phyloP scores from a whole-genome alignment of 2,329 filamentous ascomycete species.

The Purpureocillium lavendulum region DNA sequence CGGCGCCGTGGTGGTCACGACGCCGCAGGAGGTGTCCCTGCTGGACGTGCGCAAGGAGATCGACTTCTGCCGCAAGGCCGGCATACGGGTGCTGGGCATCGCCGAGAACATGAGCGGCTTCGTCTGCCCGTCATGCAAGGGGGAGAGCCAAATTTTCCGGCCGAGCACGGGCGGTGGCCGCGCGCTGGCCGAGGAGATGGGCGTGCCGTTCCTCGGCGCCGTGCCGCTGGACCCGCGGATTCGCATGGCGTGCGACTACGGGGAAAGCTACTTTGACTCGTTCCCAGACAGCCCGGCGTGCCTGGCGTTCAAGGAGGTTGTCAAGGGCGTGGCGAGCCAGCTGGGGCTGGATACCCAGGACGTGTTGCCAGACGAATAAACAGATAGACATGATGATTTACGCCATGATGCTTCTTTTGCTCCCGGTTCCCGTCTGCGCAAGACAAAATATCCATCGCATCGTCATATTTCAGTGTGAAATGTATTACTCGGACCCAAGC shows the following conservation, averaged over 20 bases:
- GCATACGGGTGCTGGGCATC: conserved; percentile 77
- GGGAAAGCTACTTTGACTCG: conserved; percentile 92
- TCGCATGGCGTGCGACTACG: conserved; percentile 93
- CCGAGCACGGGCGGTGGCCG: conserved; percentile 84
- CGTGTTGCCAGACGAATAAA: conserved; percentile 35
- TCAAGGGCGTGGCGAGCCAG: conserved; percentile 60
- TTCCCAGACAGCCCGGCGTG: conserved; percentile 93
- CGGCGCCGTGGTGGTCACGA: conserved; percentile 87
- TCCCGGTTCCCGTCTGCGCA: not conserved
- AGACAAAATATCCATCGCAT: not conserved
- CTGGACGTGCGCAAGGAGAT: conserved; percentile 96
- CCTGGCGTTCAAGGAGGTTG: conserved; percentile 70
- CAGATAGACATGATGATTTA: conserved; percentile 11
- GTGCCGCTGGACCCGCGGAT: conserved; percentile 91
- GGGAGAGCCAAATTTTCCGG: conserved; percentile 77
- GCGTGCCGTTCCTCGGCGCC: conserved; percentile 78
- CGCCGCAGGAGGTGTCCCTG: conserved; percentile 86
- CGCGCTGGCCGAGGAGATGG: conserved; percentile 75
- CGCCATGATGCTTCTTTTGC: conserved; percentile 1
- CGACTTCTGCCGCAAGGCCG: conserved; percentile 93
- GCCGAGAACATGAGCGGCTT: conserved; percentile 99
- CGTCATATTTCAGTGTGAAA: conserved; percentile 3
- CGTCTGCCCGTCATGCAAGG: conserved; percentile 85
- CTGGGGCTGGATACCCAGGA: conserved; percentile 54
- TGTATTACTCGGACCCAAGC: conserved; percentile 27